Conservation (phyloP, 805 yeast genomes). For the Saccharomycopsis sp. region DNA sequence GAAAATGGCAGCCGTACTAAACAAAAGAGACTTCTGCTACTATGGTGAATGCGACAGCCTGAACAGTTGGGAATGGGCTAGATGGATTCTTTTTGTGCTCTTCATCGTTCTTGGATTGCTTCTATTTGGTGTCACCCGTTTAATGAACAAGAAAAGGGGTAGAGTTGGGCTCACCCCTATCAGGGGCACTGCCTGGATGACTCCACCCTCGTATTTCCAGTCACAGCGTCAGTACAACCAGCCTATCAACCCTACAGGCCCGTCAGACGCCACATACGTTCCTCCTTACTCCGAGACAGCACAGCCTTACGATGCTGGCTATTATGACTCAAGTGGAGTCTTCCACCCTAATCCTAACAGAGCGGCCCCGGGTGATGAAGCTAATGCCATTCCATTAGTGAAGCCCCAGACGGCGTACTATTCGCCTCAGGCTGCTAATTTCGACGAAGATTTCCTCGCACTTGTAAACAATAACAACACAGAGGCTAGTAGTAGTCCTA, state of each 20-base stretch:
- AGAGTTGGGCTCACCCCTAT: conserved; percentile 47
- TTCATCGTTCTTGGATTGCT: conserved; percentile 43
- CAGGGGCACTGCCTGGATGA: conserved; percentile 76
- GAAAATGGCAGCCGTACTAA: neutral
- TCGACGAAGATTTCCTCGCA: conserved; percentile 13
- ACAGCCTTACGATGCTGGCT: conserved; percentile 71
- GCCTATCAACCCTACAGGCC: conserved; percentile 29
- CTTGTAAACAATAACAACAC: neutral
- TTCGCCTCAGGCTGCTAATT: conserved; percentile 13
- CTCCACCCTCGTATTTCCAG: conserved; percentile 73
- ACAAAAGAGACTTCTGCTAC: neutral
- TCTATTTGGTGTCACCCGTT: conserved; percentile 43
- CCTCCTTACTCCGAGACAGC: conserved; percentile 65
- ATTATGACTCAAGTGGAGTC: conserved; percentile 58
- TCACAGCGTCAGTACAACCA: conserved; percentile 52
- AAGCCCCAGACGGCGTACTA: conserved; percentile 1
- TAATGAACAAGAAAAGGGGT: conserved; percentile 47
- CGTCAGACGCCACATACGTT: conserved; percentile 43
- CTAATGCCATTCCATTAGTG: neutral
- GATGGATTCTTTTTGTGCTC: conserved; percentile 63
- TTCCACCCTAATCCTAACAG: conserved; percentile 29
- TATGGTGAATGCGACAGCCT: neutral
- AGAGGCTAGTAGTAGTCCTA: neutral
- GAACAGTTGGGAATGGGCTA: conserved; percentile 33
- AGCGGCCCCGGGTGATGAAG: neutral